Percentiles rank a stretch among this genome's conserved stretches.
Conservation (phyloP, 768 basidiomycete genomes). For the Lactarius indigo region DNA sequence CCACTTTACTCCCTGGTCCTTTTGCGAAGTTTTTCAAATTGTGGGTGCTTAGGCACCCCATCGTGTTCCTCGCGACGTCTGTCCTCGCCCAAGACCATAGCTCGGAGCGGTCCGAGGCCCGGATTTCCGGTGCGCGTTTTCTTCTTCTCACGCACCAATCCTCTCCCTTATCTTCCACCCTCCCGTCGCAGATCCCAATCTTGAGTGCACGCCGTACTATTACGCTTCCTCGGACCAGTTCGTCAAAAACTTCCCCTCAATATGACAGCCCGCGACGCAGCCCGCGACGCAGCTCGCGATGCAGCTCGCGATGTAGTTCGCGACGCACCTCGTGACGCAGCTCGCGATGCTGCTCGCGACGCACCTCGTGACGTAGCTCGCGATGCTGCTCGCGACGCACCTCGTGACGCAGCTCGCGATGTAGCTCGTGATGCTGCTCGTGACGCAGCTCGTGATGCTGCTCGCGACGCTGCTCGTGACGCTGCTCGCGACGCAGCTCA, state of each 20-base stretch:
- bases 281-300: no score
- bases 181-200: slow-evolving; percentile 1
- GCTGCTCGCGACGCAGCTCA: no score
- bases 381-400: no score
- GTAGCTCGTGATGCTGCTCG: no score
- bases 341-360: no score
- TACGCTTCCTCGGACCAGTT: slow-evolving; percentile 3
- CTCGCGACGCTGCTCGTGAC: no score
- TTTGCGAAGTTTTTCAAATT: slow-evolving; percentile 3
- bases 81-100: slow-evolving; percentile 17
- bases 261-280: slow-evolving; percentile 7
- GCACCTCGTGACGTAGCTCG: no score
- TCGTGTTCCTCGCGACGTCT: not conserved
- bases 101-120: slow-evolving; percentile 20
- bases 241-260: slow-evolving; percentile 3
- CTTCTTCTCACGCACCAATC: not conserved
- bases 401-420: no score
- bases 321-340: no score
- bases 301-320: no score
- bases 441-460: no score
- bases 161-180: not conserved
- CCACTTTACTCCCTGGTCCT: not conserved
- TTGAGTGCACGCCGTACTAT: slow-evolving; percentile 14
- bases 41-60: not conserved
- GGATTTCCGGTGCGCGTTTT: slow-evolving; percentile 10